These are phyloP conservation scores for Boletus coffeatus DNA, from an alignment of 1,284 basidiomycete species.

Conservation along the genomic window DNA sequence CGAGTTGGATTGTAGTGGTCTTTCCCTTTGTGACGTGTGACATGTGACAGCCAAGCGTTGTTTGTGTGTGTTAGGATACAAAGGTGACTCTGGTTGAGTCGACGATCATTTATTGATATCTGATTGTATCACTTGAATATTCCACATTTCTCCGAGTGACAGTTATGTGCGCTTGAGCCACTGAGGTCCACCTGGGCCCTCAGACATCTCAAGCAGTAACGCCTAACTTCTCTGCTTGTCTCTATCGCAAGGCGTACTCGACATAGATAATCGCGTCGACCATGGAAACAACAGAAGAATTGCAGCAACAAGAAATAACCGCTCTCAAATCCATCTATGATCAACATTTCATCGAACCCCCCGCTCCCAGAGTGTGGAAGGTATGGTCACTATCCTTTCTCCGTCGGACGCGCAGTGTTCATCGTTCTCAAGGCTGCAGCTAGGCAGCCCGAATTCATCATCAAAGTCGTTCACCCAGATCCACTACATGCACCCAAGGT, in stretches of 20 bases:
- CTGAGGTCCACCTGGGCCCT: conserved; percentile 63
- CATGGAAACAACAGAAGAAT: conserved; percentile 69
- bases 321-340: conserved; percentile 74
- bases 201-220: conserved; percentile 40
- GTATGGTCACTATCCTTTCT: conserved; percentile 32
- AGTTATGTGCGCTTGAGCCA: conserved; percentile 65
- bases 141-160: conserved; percentile 12
- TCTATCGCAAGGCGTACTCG: conserved; percentile 7
- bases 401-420: conserved; percentile 3
- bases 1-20: neutral
- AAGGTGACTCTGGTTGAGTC: conserved; percentile 11
- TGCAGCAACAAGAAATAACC: conserved; percentile 69
- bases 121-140: conserved; percentile 8
- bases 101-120: conserved; percentile 5
- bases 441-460: conserved; percentile 66
- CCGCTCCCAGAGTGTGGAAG: conserved; percentile 78
- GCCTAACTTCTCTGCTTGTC: conserved; percentile 14
- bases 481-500: conserved; percentile 48
- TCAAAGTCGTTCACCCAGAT: conserved; percentile 62
- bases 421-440: conserved; percentile 48
- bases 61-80: conserved; percentile 22
- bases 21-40: too few species aligned
- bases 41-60: neutral
- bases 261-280: neutral
- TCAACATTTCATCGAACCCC: conserved; percentile 64